Evolutionary conservation across 768 basidiomycete species (phyloP).

Genomic region (Mycena alexandri): DNA sequence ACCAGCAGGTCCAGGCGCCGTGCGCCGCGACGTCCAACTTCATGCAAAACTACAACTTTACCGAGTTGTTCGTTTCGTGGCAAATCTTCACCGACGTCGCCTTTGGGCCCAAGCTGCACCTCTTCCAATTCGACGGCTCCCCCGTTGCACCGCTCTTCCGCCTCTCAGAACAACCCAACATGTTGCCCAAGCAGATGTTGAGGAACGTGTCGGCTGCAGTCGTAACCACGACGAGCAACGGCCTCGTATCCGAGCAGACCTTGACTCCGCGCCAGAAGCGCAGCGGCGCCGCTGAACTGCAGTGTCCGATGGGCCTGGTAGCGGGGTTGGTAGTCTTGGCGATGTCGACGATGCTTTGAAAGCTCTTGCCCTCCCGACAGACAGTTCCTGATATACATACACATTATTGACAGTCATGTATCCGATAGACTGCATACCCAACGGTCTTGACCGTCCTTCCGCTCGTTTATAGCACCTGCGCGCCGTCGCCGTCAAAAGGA

Average conservation of each 20-base stretch:
- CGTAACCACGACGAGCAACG: slow-evolving; percentile 40
- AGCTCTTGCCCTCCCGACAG: not conserved
- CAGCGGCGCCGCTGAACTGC: slow-evolving; percentile 27
- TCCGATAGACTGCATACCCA: slow-evolving; percentile 22
- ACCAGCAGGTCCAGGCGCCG: slow-evolving; percentile 94
- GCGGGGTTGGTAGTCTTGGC: slow-evolving; percentile 29
- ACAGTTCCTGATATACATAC: slow-evolving; percentile 22
- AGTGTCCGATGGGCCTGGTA: slow-evolving; percentile 26
- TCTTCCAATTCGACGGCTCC: slow-evolving; percentile 84
- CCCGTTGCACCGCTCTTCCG: slow-evolving; percentile 80
- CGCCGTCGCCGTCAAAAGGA: no score
- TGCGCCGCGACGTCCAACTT: slow-evolving; percentile 92
- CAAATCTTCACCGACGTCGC: slow-evolving; percentile 76
- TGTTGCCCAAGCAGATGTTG: slow-evolving; percentile 82
- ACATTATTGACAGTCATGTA: slow-evolving; percentile 30
- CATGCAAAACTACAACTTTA: slow-evolving; percentile 85
- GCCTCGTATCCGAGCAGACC: slow-evolving; percentile 40
- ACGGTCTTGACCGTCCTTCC: slow-evolving; percentile 13
- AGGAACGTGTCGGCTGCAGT: slow-evolving; percentile 61
- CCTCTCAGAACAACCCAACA: slow-evolving; percentile 80
- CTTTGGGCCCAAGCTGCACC: slow-evolving; percentile 75
- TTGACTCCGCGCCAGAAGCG: slow-evolving; percentile 27
- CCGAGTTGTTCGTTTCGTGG: slow-evolving; percentile 76
- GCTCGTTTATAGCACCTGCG: slow-evolving; percentile 9
- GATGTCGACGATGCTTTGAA: slow-evolving; percentile 31